Evolutionary conservation across 2,329 filamentous ascomycete species (phyloP).

Genomic region (Colletotrichum sp.): DNA sequence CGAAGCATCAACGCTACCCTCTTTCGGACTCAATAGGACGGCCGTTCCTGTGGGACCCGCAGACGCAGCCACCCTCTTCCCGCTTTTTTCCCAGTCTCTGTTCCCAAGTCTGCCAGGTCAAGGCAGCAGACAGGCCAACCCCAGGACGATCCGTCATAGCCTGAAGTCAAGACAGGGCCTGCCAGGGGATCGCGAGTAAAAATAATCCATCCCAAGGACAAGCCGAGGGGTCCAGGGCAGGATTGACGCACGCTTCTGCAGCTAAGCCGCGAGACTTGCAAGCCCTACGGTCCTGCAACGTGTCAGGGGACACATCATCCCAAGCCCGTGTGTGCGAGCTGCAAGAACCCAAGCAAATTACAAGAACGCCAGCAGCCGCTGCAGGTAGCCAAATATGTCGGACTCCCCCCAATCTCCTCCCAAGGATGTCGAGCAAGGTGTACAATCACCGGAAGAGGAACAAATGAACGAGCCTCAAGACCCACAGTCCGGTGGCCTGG

Average conservation of each 20-base stretch:
- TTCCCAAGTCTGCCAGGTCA: slow-evolving; percentile 26
- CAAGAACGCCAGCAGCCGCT: slow-evolving; percentile 67
- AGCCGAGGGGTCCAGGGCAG: slow-evolving; percentile 28
- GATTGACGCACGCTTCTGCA: slow-evolving; percentile 63
- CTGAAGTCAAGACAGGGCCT: slow-evolving; percentile 39
- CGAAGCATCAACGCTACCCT: slow-evolving; percentile 20
- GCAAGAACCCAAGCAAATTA: slow-evolving; percentile 59
- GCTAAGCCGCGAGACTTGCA: slow-evolving; percentile 56
- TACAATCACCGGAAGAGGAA: slow-evolving; percentile 92
- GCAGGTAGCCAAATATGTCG: slow-evolving; percentile 89
- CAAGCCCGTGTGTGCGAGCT: slow-evolving; percentile 59
- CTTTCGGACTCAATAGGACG: slow-evolving; percentile 15
- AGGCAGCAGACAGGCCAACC: slow-evolving; percentile 27
- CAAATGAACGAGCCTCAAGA: slow-evolving; percentile 89
- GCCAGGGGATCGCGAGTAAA: slow-evolving; percentile 37
- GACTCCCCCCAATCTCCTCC: slow-evolving; percentile 83
- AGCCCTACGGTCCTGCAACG: slow-evolving; percentile 63
- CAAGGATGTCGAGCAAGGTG: slow-evolving; percentile 93
- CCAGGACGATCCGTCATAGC: slow-evolving; percentile 45
- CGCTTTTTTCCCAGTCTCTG: slow-evolving; percentile 29
- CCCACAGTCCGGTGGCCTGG: slow-evolving; percentile 76
- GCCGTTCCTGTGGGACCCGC: slow-evolving; percentile 36
- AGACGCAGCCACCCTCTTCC: slow-evolving; percentile 37
- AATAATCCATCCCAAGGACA: slow-evolving; percentile 26
- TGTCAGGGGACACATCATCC: slow-evolving; percentile 68